Percentiles rank a stretch among this genome's conserved stretches.
phyloP scores from a whole-genome alignment of 345 rosid species.

The Limnanthes douglasii region DNA sequence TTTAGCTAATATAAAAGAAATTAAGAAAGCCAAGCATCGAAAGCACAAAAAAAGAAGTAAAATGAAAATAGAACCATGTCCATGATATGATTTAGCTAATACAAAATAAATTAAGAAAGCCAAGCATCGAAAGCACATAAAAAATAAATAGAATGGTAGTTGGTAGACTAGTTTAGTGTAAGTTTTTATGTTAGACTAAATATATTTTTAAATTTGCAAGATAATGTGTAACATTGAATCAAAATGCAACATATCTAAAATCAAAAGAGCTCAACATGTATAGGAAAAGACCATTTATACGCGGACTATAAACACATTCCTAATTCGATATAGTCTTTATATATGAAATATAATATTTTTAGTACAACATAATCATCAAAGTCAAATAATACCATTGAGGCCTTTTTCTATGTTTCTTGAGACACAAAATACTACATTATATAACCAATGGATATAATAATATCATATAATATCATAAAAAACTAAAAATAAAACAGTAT shows the following conservation, averaged over 20 bases:
- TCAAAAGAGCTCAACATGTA: not conserved
- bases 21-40: not conserved
- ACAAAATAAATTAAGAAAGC: no score
- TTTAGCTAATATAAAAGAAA: no score
- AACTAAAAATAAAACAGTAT: not conserved
- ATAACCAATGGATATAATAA: not conserved
- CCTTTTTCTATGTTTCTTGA: not conserved
- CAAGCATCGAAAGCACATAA: not conserved
- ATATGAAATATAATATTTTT: not conserved
- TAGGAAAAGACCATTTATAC: not conserved
- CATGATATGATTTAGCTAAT: no score
- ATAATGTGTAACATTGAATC: no score
- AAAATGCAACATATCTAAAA: not conserved
- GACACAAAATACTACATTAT: not conserved
- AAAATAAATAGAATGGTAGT: no score
- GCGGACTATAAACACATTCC: not conserved
- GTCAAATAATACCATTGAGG: not conserved
- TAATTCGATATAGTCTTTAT: not conserved
- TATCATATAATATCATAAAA: not conserved
- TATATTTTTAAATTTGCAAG: no score
- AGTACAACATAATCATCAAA: not conserved
- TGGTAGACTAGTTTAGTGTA: no score
- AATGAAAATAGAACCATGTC: no score
- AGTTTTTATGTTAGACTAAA: no score
- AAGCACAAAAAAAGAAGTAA: not conserved